Percentiles rank a stretch among this genome's conserved stretches.
phyloP scores from a whole-genome alignment of 2,329 filamentous ascomycete genomes.

The Diplodia scrobiculata region DNA sequence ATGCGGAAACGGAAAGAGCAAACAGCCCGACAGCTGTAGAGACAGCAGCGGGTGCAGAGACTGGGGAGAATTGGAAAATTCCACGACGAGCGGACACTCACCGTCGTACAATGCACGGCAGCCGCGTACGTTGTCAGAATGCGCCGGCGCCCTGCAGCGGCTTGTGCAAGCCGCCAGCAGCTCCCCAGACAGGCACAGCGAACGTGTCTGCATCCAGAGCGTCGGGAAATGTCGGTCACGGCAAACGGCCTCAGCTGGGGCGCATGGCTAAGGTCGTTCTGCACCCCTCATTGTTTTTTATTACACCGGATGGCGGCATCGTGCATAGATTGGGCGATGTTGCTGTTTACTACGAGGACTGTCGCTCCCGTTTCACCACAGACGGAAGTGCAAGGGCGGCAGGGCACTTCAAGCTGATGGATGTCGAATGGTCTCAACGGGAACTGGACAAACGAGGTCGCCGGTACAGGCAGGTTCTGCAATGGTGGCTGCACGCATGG shows the following conservation, averaged over 20 bases:
- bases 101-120: not conserved
- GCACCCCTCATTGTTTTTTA: constrained; percentile 10
- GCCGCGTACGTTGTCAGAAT: not conserved
- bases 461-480: constrained; percentile 22
- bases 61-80: not conserved
- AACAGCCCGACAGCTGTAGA: not conserved
- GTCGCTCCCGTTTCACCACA: constrained; percentile 20
- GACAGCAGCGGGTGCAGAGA: not conserved
- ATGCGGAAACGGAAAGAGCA: not conserved
- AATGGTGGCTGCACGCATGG: constrained; percentile 25
- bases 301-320: constrained; percentile 17
- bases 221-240: constrained; percentile 9
- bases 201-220: not conserved
- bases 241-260: constrained; percentile 9
- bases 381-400: not conserved
- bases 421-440: constrained; percentile 13
- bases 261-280: not conserved
- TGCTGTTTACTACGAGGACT: constrained; percentile 26
- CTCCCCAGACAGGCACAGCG: not conserved
- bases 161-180: not conserved
- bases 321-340: constrained; percentile 20
- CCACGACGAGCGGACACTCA: constrained; percentile 6
- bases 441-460: constrained; percentile 12
- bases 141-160: constrained; percentile 11
- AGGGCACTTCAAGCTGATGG: constrained; percentile 17